phyloP scores from a whole-genome alignment of 768 basidiomycete species.

The Termitomyces sp. region DNA sequence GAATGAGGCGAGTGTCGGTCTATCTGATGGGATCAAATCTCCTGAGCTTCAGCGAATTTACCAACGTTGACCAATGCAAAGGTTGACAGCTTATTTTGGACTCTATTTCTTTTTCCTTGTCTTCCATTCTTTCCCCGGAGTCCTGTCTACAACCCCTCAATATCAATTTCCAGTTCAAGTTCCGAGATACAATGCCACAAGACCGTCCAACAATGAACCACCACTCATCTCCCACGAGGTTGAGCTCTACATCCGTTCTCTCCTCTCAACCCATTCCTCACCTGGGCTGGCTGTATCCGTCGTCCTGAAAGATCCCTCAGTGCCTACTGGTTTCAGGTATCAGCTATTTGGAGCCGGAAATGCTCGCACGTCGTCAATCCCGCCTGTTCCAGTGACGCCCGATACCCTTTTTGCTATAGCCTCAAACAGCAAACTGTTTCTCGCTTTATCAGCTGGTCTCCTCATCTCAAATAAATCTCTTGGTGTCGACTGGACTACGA shows the following conservation, averaged over 20 bases:
- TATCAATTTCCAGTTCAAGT: background rate
- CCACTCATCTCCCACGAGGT: no score
- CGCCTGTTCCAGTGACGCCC: conserved; percentile 26
- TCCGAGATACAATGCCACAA: no score
- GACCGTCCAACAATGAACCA: background rate
- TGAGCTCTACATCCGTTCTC: no score
- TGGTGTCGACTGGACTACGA: conserved; percentile 32
- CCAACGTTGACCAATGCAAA: background rate
- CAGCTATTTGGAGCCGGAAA: conserved; percentile 34
- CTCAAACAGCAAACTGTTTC: conserved; percentile 38
- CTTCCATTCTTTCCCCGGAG: background rate
- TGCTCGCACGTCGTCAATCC: conserved; percentile 21
- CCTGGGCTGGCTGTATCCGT: conserved; percentile 22
- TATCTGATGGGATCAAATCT: background rate
- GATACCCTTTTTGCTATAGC: conserved; percentile 41
- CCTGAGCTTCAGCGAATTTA: background rate
- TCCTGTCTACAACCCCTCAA: background rate
- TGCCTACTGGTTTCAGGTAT: conserved; percentile 26
- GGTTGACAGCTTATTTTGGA: background rate
- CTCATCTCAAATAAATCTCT: conserved; percentile 32
- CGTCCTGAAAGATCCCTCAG: conserved; percentile 25
- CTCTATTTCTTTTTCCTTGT: background rate
- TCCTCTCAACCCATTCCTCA: no score
- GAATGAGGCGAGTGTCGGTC: background rate
- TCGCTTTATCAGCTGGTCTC: conserved; percentile 31